A percentile compares a stretch with the other conserved stretches of the same genome.
Evolutionary conservation across 306 rosid genomes (phyloP).

Genomic region (Quercus suber): DNA sequence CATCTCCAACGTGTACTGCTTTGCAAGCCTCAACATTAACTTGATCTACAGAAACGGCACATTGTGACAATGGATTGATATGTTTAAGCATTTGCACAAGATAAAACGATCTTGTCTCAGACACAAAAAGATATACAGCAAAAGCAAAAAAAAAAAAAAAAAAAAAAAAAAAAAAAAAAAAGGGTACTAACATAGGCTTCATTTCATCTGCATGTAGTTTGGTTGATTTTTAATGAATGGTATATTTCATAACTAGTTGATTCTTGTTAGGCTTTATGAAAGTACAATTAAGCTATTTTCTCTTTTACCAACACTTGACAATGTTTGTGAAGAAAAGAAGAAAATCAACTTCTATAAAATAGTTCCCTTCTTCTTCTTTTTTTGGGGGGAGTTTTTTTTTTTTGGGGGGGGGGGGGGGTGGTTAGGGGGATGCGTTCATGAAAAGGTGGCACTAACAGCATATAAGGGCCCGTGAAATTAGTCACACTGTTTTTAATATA

Average conservation of each 20-base stretch:
- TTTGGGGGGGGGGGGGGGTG: too few relatives aligned
- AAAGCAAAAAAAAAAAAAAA: not conserved
- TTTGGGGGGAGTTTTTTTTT: too few relatives aligned
- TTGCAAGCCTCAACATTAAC: constrained; percentile 55
- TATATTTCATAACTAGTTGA: not conserved
- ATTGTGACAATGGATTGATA: not conserved
- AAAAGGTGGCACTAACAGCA: too few relatives aligned
- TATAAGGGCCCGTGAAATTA: too few relatives aligned
- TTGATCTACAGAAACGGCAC: constrained; percentile 46
- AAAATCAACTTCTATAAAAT: too few relatives aligned
- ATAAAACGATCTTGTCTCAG: not conserved
- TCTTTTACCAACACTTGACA: too few relatives aligned
- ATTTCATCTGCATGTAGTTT: not conserved
- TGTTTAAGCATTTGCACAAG: not conserved
- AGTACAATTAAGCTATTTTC: too few relatives aligned
- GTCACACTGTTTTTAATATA: too few relatives aligned
- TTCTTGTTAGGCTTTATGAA: not conserved
- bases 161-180: not conserved
- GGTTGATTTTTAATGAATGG: not conserved
- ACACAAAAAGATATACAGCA: not conserved
- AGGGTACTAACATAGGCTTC: not conserved
- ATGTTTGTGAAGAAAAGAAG: too few relatives aligned
- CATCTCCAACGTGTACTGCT: constrained; percentile 89
- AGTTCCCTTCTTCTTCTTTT: too few relatives aligned
- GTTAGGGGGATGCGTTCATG: too few relatives aligned